These are phyloP conservation scores for Saturnispora galanensis DNA, from an alignment of 805 yeast species.

Conservation along the genomic window DNA sequence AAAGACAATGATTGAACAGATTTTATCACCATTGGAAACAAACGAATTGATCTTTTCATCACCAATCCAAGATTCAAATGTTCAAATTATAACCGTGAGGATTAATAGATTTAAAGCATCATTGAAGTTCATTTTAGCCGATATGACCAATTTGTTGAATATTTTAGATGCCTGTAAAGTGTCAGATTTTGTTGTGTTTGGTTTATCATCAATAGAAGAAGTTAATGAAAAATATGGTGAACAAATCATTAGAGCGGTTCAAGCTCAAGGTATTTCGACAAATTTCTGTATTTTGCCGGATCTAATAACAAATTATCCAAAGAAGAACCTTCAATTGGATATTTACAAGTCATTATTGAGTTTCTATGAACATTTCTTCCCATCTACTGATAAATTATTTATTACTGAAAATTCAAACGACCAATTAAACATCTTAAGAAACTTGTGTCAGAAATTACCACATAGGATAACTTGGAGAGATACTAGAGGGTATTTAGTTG, in stretches of 20 bases:
- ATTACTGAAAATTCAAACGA: conserved; percentile 62
- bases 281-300: conserved; percentile 73
- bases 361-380: conserved; percentile 66
- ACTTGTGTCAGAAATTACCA: conserved; percentile 79
- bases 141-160: conserved; percentile 51
- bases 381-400: conserved; percentile 69
- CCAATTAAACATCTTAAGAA: conserved; percentile 60
- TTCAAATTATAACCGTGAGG: conserved; percentile 43
- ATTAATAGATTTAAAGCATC: conserved; percentile 65
- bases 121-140: conserved; percentile 66
- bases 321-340: conserved; percentile 68
- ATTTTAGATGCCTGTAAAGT: conserved; percentile 80
- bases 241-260: conserved; percentile 77
- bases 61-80: conserved; percentile 27
- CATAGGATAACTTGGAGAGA: conserved; percentile 87
- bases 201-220: conserved; percentile 79
- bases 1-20: conserved; percentile 40
- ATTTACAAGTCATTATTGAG: conserved; percentile 53
- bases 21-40: conserved; percentile 31
- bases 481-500: conserved; percentile 76
- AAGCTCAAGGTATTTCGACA: conserved; percentile 85
- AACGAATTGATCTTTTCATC: conserved; percentile 27
- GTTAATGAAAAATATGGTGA: conserved; percentile 77
- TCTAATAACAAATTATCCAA: conserved; percentile 54
- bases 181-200: conserved; percentile 83